Evolutionary conservation across 805 yeast genomes (phyloP), one percentile per base, ranked within the genome.

Genomic region (Spathaspora boniae): DNA sequence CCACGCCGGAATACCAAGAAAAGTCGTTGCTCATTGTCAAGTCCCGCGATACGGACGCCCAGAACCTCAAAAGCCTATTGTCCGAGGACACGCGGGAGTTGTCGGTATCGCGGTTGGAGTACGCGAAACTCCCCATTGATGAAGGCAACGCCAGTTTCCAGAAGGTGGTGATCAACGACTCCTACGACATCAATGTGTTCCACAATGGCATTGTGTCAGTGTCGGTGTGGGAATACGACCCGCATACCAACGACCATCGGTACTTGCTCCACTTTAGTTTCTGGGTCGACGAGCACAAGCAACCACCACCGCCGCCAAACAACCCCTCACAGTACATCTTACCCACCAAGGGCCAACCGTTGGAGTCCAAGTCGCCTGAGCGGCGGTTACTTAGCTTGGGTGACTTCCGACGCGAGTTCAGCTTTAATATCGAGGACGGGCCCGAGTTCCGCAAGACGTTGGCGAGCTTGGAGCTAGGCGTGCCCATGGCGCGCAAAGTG

Each of bases 351-450:
- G 29, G 21, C 5, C 30, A 26, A 6, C 27, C 26, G 9, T 29
- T 35, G 16, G 28, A 38, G 20, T 15, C 21, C 11, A 25, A 9
- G 9, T 15, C 29, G 14, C 31, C 25, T 12, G 35, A 38, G 22
- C 20, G 37, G 8, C 40, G 31, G 27, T 30, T 33, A 7, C 34
- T 36, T 12, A 43, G 24, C 18, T 18, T 38, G 12, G 41, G 45
- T 3, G 57, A 58, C 20, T 55, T 51, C 35, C 51, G 59, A 29
- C 51, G 43, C 24, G 63, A 53, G 4, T 66, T 63, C 38, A 51
- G 43, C 22, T 65, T 65, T 37, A 54, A 49, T 24, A 48, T 63
- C 12, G 68, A 65, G 30, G 73, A 68, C 42, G 73, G 73, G 0
- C 73, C 73, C 4, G 69, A 65, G 32, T 66, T 67, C 35, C 44